A percentile compares a stretch with the other conserved stretches of the same genome.
These are phyloP conservation scores for Cyclocybe cylindracea DNA, from an alignment of 768 basidiomycete species.

Conservation along the genomic window DNA sequence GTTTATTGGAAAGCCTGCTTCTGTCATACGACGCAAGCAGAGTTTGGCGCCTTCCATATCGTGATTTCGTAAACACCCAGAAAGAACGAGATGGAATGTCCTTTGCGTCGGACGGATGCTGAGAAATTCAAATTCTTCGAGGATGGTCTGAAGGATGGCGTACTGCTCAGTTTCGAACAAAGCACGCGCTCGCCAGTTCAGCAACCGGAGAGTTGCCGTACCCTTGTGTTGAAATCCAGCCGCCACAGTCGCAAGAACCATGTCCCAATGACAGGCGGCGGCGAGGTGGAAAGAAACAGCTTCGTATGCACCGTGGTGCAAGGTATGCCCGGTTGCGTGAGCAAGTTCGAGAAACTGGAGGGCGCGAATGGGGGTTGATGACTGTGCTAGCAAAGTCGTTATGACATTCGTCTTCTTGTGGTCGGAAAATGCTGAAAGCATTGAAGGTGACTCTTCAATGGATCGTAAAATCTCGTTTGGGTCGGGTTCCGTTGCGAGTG, in stretches of 20 bases:
- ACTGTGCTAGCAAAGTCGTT: slow-evolving; percentile 32
- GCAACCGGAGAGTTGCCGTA: slow-evolving; percentile 51
- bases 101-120: slow-evolving; percentile 51
- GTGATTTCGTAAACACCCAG: slow-evolving; percentile 68
- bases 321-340: slow-evolving; percentile 45
- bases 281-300: slow-evolving; percentile 51
- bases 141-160: slow-evolving; percentile 40
- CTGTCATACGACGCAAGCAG: slow-evolving; percentile 56
- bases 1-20: slow-evolving; percentile 54
- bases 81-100: slow-evolving; percentile 70
- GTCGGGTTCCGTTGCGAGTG: slow-evolving; percentile 10
- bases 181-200: slow-evolving; percentile 73
- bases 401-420: slow-evolving; percentile 32
- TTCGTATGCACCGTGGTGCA: slow-evolving; percentile 62
- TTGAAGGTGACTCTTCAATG: slow-evolving; percentile 18
- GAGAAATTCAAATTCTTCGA: slow-evolving; percentile 51
- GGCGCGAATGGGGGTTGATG: slow-evolving; percentile 38
- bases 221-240: slow-evolving; percentile 52
- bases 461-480: slow-evolving; percentile 17
- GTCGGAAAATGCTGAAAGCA: slow-evolving; percentile 25
- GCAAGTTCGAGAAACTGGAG: slow-evolving; percentile 49
- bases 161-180: slow-evolving; percentile 56
- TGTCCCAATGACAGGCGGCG: slow-evolving; percentile 46
- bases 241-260: slow-evolving; percentile 47
- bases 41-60: slow-evolving; percentile 57